Evolutionary conservation across 1,284 basidiomycete species (phyloP).

Genomic region (Apiotrichum siamense): DNA sequence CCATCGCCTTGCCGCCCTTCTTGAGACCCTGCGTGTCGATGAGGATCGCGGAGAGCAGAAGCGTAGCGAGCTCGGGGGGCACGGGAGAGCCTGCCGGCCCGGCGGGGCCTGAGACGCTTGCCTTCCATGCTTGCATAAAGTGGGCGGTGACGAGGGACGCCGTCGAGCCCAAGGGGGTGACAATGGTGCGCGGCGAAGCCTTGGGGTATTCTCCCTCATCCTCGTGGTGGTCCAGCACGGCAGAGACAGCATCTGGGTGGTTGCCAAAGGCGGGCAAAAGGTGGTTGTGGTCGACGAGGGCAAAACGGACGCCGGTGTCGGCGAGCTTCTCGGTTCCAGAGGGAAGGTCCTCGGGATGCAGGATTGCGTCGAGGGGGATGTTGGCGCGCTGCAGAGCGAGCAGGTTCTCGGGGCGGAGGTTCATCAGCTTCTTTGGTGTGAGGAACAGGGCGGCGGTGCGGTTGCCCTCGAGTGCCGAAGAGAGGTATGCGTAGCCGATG

Average conservation of each 20-base stretch:
- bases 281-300: slow-evolving; percentile 83
- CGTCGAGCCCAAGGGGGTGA: slow-evolving; percentile 63
- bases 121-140: slow-evolving; percentile 48
- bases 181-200: slow-evolving; percentile 63
- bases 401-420: slow-evolving; percentile 79
- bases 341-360: slow-evolving; percentile 45
- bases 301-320: slow-evolving; percentile 56
- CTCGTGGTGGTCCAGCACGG: slow-evolving; percentile 88
- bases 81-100: slow-evolving; percentile 33
- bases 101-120: slow-evolving; percentile 20
- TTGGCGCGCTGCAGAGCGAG: slow-evolving; percentile 61
- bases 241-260: slow-evolving; percentile 53
- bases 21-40: slow-evolving; percentile 79
- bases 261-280: slow-evolving; percentile 55
- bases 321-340: slow-evolving; percentile 49
- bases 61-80: slow-evolving; percentile 58
- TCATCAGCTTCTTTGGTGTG: slow-evolving; percentile 62
- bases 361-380: slow-evolving; percentile 56
- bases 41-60: slow-evolving; percentile 72
- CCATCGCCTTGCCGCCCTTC: slow-evolving; percentile 63
- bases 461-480: slow-evolving; percentile 52
- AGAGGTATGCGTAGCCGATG: slow-evolving; percentile 70
- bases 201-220: slow-evolving; percentile 65
- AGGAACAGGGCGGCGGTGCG: slow-evolving; percentile 69
- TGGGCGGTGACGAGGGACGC: slow-evolving; percentile 65